phyloP scores from a whole-genome alignment of 2,329 filamentous ascomycete species.

The Sphaerostilbella broomeana region DNA sequence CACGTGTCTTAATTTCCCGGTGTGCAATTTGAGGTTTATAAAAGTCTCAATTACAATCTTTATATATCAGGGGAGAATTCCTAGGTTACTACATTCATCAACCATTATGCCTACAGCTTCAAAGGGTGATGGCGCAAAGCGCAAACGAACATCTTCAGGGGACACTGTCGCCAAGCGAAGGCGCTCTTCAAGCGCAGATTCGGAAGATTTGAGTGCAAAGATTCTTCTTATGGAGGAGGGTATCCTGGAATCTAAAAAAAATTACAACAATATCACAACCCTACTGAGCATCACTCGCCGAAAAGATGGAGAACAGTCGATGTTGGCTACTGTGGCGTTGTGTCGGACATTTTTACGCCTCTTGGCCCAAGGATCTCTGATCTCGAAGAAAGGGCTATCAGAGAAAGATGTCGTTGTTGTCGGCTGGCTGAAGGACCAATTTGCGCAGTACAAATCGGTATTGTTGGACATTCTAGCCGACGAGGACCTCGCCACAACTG shows the following conservation, averaged over 20 bases:
- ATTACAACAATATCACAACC: slow-evolving; percentile 84
- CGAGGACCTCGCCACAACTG: slow-evolving; percentile 60
- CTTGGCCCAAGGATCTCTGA: slow-evolving; percentile 65
- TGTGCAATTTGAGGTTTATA: too few relatives aligned
- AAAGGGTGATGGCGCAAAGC: slow-evolving; percentile 36
- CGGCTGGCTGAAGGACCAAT: slow-evolving; percentile 70
- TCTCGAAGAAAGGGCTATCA: slow-evolving; percentile 55
- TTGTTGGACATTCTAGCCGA: slow-evolving; percentile 57
- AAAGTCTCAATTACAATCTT: background rate
- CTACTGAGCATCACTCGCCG: slow-evolving; percentile 54
- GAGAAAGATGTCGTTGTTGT: slow-evolving; percentile 71
- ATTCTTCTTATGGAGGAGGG: slow-evolving; percentile 72
- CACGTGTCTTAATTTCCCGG: too few relatives aligned
- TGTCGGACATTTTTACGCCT: slow-evolving; percentile 82
- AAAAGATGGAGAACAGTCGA: slow-evolving; percentile 45
- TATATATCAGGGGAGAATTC: slow-evolving; percentile 15
- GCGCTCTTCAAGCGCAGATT: slow-evolving; percentile 40
- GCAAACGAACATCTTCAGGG: slow-evolving; percentile 42
- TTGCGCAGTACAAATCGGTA: slow-evolving; percentile 61
- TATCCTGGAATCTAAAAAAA: slow-evolving; percentile 76
- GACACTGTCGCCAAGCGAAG: slow-evolving; percentile 45
- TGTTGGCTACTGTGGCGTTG: slow-evolving; percentile 70
- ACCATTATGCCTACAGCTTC: slow-evolving; percentile 7
- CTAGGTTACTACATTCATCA: background rate
- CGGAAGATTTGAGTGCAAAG: slow-evolving; percentile 51